Evolutionary conservation across 352 stramenopile genomes (phyloP).

Genomic region (Ophiocytium majus): DNA sequence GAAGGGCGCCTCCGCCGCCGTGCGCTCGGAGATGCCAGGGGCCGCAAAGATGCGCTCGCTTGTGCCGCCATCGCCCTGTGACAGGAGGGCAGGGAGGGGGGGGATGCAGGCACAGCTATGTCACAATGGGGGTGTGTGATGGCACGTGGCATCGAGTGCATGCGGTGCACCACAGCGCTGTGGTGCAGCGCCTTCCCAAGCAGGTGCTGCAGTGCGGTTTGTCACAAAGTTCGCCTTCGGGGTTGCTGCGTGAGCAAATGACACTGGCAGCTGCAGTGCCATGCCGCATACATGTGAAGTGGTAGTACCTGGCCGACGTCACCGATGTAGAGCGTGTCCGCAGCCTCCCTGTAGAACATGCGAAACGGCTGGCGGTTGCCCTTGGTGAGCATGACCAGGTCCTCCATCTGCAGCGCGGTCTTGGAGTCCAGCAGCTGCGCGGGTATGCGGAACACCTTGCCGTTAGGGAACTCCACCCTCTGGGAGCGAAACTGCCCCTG

Average conservation of each 20-base stretch:
- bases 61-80: background rate
- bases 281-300: too few relatives aligned
- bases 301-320: background rate
- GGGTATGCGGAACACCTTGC: conserved; percentile 14
- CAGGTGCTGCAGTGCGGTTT: too few relatives aligned
- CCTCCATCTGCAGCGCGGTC: background rate
- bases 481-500: conserved; percentile 5
- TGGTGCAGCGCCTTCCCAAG: too few relatives aligned
- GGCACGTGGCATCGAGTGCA: too few relatives aligned
- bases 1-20: background rate
- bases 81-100: too few relatives aligned
- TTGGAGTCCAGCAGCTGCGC: conserved; percentile 3
- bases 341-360: background rate
- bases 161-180: too few relatives aligned
- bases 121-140: too few relatives aligned
- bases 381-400: background rate
- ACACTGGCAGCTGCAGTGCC: too few relatives aligned
- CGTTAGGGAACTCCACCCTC: background rate
- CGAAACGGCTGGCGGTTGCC: background rate
- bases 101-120: too few relatives aligned
- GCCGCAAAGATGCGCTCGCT: background rate
- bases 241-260: too few relatives aligned
- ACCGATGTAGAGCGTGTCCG: background rate
- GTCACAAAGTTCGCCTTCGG: too few relatives aligned
- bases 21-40: background rate